phyloP scores from a whole-genome alignment of 805 yeast genomes.

The Candida sonorensis region DNA sequence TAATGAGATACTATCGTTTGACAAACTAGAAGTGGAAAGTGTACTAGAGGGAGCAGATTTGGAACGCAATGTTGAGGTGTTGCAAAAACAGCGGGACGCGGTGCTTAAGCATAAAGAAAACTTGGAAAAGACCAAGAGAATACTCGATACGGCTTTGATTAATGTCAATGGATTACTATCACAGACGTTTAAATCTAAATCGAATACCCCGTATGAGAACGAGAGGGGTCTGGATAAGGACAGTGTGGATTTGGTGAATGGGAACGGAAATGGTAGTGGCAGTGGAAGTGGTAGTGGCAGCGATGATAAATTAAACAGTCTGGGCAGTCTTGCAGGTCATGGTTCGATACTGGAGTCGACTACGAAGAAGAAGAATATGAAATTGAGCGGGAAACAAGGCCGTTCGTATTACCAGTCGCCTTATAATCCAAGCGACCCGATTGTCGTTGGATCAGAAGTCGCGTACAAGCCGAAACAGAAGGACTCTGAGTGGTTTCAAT shows the following conservation, averaged over 20 bases:
- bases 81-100: conserved; percentile 25
- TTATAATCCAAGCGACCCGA: conserved; percentile 52
- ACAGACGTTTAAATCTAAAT: conserved; percentile 8
- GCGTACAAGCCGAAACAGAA: conserved; percentile 73
- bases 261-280: too few species aligned
- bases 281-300: not conserved
- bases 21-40: conserved; percentile 27
- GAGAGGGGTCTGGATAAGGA: not conserved
- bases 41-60: too few species aligned
- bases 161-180: conserved; percentile 43
- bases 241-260: not conserved
- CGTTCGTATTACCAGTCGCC: conserved; percentile 37
- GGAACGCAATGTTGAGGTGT: too few species aligned
- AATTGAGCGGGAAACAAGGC: conserved; percentile 12
- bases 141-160: conserved; percentile 33
- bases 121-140: conserved; percentile 42
- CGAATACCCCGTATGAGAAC: conserved; percentile 5
- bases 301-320: too few species aligned
- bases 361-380: conserved; percentile 8
- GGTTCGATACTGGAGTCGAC: too few species aligned
- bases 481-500: conserved; percentile 92
- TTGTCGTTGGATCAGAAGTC: conserved; percentile 69
- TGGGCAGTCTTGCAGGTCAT: too few species aligned
- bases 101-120: conserved; percentile 50
- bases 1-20: conserved; percentile 49